phyloP scores from a whole-genome alignment of 345 rosid genomes.

The Gossypium rotundifolium region DNA sequence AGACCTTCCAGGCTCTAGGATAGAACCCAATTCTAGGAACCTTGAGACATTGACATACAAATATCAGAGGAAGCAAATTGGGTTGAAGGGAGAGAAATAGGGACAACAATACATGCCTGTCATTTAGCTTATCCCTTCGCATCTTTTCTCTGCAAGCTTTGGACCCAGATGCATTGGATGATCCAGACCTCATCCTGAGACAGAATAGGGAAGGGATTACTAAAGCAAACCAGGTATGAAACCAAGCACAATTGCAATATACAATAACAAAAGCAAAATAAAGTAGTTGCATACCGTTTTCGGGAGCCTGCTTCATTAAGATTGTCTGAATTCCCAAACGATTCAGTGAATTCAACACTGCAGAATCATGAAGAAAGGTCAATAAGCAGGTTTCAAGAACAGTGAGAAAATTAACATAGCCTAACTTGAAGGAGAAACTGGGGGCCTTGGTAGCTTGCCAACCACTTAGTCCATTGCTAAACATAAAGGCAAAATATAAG shows the following conservation, averaged over 20 bases:
- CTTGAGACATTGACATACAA: slow-evolving; percentile 20
- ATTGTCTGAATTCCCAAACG: slow-evolving; percentile 27
- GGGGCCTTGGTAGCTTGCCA: not conserved
- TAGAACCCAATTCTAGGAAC: slow-evolving; percentile 50
- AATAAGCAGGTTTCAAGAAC: not conserved
- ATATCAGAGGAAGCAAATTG: not conserved
- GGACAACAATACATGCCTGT: slow-evolving; percentile 31
- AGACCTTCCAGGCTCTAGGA: slow-evolving; percentile 53
- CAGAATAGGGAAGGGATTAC: not conserved
- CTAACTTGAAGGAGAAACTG: not conserved
- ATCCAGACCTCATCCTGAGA: slow-evolving; percentile 18
- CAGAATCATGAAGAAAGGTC: not conserved
- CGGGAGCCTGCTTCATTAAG: slow-evolving; percentile 24
- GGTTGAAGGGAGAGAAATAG: not conserved
- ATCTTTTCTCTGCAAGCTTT: slow-evolving; percentile 58
- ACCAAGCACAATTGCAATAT: not conserved
- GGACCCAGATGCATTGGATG: slow-evolving; percentile 37
- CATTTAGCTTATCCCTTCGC: slow-evolving; percentile 51
- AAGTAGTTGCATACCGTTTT: slow-evolving; percentile 27
- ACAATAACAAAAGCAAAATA: not conserved
- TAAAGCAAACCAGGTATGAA: not conserved
- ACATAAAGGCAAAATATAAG: not conserved
- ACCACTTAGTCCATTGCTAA: not conserved
- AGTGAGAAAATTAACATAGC: not conserved
- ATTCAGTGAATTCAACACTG: slow-evolving; percentile 32